phyloP scores from a whole-genome alignment of 768 basidiomycete species.

The Favolaschia claudopus region DNA sequence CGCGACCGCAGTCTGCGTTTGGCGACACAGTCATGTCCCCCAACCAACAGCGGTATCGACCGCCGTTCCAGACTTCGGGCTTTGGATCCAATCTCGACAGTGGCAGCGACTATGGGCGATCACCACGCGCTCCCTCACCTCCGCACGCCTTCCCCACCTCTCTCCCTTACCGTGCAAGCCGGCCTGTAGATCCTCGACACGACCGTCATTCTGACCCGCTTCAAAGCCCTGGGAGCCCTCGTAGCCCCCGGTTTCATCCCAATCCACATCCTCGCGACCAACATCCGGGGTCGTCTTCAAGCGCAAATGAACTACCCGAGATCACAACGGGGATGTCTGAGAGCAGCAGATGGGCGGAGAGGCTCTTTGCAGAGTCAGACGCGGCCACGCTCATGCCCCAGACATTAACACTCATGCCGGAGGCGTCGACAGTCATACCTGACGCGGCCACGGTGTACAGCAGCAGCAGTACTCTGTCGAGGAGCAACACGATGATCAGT shows the following conservation, averaged over 20 bases:
- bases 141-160: constrained; percentile 27
- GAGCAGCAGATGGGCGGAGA: constrained; percentile 13
- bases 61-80: constrained; percentile 47
- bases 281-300: constrained; percentile 29
- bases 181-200: constrained; percentile 49
- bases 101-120: constrained; percentile 48
- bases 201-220: constrained; percentile 58
- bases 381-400: constrained; percentile 10
- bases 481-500: constrained; percentile 42
- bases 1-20: constrained; percentile 70
- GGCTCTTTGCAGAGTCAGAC: neutral
- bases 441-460: too few species aligned
- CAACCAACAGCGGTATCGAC: constrained; percentile 39
- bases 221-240: constrained; percentile 67
- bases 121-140: constrained; percentile 47
- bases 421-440: too few species aligned
- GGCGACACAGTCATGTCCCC: constrained; percentile 55
- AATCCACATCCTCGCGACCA: constrained; percentile 44
- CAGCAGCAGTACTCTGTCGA: too few species aligned
- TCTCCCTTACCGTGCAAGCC: constrained; percentile 15
- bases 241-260: constrained; percentile 53
- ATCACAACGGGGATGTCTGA: constrained; percentile 7
- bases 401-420: constrained; percentile 21
- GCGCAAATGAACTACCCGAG: constrained; percentile 26
- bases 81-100: constrained; percentile 40